phyloP scores from a whole-genome alignment of 345 rosid genomes.

The Clarkia xantiana region DNA sequence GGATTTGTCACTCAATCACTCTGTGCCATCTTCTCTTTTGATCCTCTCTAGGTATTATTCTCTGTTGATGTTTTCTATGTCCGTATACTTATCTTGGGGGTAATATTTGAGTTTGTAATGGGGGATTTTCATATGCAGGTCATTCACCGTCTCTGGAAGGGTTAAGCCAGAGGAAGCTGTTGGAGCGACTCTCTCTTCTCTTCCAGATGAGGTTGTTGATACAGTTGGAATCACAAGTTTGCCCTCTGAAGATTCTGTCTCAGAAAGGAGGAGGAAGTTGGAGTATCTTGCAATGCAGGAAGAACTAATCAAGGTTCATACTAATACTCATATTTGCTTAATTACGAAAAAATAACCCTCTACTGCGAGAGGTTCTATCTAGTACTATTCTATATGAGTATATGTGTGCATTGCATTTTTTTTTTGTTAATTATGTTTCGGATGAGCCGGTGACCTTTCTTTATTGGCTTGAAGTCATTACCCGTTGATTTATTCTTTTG shows the following conservation, averaged over 20 bases:
- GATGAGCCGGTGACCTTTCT: too few species aligned
- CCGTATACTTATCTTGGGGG: too few species aligned
- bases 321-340: background rate
- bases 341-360: too few species aligned
- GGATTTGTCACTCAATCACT: slow-evolving; percentile 78
- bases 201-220: slow-evolving; percentile 97
- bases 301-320: slow-evolving; percentile 69
- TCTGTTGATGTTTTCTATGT: too few species aligned
- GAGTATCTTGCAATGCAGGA: slow-evolving; percentile 95
- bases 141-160: slow-evolving; percentile 75
- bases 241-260: slow-evolving; percentile 86
- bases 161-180: slow-evolving; percentile 80
- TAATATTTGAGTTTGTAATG: too few species aligned
- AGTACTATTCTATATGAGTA: too few species aligned
- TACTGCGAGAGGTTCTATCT: too few species aligned
- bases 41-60: slow-evolving; percentile 49
- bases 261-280: slow-evolving; percentile 80
- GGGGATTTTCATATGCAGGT: slow-evolving; percentile 25
- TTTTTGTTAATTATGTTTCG: too few species aligned
- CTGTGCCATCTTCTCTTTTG: slow-evolving; percentile 77
- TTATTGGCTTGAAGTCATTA: too few species aligned
- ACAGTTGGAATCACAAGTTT: slow-evolving; percentile 75
- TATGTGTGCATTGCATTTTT: too few species aligned
- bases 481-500: too few species aligned
- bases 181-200: slow-evolving; percentile 80